phyloP scores from a whole-genome alignment of 2,329 filamentous ascomycete species.

The Penicillium sp. region DNA sequence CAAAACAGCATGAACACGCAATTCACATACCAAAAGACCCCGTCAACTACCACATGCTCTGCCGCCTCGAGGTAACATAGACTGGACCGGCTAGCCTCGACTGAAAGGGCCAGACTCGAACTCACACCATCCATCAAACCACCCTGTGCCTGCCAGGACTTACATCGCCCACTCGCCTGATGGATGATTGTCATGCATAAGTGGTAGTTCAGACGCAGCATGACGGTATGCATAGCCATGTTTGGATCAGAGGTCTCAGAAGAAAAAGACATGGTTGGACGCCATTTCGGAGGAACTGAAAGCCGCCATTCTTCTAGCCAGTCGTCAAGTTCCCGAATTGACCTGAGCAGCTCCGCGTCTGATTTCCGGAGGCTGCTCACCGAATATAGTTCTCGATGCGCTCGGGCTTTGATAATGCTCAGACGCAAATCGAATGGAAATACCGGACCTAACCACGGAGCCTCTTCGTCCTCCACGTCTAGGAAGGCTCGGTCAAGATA shows the following conservation, averaged over 20 bases:
- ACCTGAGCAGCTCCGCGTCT: slow-evolving; percentile 53
- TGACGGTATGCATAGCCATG: slow-evolving; percentile 48
- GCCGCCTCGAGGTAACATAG: slow-evolving; percentile 48
- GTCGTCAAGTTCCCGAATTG: slow-evolving; percentile 56
- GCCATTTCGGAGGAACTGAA: slow-evolving; percentile 45
- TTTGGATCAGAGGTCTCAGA: slow-evolving; percentile 31
- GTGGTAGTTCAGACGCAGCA: slow-evolving; percentile 55
- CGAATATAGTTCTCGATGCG: slow-evolving; percentile 51
- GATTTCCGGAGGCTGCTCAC: slow-evolving; percentile 48
- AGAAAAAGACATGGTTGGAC: slow-evolving; percentile 49
- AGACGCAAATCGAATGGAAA: slow-evolving; percentile 51
- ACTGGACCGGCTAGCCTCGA: slow-evolving; percentile 56
- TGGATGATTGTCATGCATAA: slow-evolving; percentile 56
- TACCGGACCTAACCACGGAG: slow-evolving; percentile 24
- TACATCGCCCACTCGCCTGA: slow-evolving; percentile 52
- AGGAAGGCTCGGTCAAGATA: slow-evolving; percentile 36
- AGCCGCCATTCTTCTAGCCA: slow-evolving; percentile 55
- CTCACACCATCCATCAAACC: slow-evolving; percentile 47
- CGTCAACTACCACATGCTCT: slow-evolving; percentile 43
- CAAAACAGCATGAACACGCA: neutral
- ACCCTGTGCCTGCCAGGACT: slow-evolving; percentile 38
- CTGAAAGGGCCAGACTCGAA: slow-evolving; percentile 52
- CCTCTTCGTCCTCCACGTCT: slow-evolving; percentile 22
- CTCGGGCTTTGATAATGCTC: slow-evolving; percentile 52
- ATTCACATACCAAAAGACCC: slow-evolving; percentile 50